These are phyloP conservation scores for Cladosporium sp. DNA, from an alignment of 2,329 filamentous ascomycete genomes.

Conservation along the genomic window DNA sequence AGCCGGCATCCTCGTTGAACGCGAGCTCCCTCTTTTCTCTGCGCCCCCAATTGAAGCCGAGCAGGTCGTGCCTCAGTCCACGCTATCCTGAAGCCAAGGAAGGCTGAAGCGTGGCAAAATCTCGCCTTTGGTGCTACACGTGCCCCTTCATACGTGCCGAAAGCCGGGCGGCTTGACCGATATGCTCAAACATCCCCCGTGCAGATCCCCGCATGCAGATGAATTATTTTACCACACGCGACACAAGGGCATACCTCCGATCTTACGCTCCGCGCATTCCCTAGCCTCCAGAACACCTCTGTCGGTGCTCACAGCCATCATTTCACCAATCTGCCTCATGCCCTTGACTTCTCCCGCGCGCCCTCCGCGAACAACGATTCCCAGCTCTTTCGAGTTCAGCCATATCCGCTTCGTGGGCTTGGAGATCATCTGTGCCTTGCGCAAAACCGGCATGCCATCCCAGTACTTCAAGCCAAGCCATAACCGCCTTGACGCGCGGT, in stretches of 20 bases:
- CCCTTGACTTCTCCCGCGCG: slow-evolving; percentile 62
- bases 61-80: background rate
- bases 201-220: background rate
- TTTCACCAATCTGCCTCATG: slow-evolving; percentile 70
- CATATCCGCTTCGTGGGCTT: slow-evolving; percentile 70
- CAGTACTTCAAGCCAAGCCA: slow-evolving; percentile 92
- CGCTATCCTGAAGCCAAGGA: background rate
- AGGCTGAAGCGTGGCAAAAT: background rate
- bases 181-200: background rate
- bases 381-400: slow-evolving; percentile 56
- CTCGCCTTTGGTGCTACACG: background rate
- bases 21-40: background rate
- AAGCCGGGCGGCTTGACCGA: background rate
- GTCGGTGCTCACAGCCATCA: slow-evolving; percentile 72
- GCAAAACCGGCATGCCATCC: slow-evolving; percentile 72
- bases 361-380: slow-evolving; percentile 62
- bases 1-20: background rate
- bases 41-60: background rate
- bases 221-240: slow-evolving; percentile 45
- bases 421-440: slow-evolving; percentile 58
- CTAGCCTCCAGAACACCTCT: slow-evolving; percentile 71
- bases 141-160: background rate
- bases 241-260: slow-evolving; percentile 76
- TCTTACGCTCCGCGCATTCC: slow-evolving; percentile 72
- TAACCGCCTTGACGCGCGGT: slow-evolving; percentile 67